These are phyloP conservation scores for Populus deltoides DNA, from an alignment of 345 rosid genomes.

Conservation along the genomic window DNA sequence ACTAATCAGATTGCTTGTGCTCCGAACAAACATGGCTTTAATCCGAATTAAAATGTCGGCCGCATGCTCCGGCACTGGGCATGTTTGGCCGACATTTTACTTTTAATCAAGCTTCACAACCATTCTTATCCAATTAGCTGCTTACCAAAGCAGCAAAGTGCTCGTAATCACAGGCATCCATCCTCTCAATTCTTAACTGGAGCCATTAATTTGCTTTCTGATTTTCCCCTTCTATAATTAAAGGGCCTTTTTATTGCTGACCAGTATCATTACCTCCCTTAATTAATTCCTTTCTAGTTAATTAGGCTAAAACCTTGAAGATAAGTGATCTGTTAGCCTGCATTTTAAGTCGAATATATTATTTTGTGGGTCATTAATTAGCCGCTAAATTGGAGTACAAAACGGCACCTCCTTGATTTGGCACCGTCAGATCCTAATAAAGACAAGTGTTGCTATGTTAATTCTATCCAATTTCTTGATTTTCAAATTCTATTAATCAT, in stretches of 20 bases:
- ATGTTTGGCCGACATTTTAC: constrained; percentile 7
- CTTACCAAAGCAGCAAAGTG: constrained; percentile 12
- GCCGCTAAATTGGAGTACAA: neutral
- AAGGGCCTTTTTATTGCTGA: neutral
- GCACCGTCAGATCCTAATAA: neutral
- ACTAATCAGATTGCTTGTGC: neutral
- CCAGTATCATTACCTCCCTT: neutral
- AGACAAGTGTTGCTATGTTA: neutral
- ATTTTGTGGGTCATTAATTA: neutral
- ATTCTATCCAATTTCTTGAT: neutral
- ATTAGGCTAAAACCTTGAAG: neutral
- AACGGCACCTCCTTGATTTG: neutral
- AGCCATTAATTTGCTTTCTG: neutral
- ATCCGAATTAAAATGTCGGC: constrained; percentile 24
- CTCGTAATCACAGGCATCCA: neutral
- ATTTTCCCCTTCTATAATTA: neutral
- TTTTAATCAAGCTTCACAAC: neutral
- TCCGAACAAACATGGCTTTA: neutral
- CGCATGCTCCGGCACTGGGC: constrained; percentile 16
- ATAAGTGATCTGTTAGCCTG: neutral
- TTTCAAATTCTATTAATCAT: neutral
- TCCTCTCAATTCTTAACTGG: neutral
- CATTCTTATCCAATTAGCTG: constrained; percentile 5
- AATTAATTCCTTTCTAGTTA: neutral
- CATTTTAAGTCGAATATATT: neutral